Base-by-base conservation (phyloP, 1,139 yeast genomes). In the Candida mesenterica region DNA sequence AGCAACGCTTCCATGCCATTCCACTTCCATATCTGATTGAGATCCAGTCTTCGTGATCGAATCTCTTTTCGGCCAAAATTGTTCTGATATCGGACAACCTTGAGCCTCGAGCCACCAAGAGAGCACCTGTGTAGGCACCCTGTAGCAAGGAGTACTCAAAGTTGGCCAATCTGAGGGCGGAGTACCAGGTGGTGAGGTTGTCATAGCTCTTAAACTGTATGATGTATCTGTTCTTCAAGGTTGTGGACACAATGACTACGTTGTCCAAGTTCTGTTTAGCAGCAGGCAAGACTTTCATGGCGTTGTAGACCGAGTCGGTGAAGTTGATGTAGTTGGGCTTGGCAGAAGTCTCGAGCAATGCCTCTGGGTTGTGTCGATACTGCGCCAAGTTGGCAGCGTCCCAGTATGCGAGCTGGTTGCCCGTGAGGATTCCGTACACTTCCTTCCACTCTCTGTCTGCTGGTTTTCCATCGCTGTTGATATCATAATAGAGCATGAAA, bases 1-100 rank as follows among this genome's bases (percentile, higher is more conserved):
- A 92, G 55, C 96, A 90, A 44, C 95, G 74, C 54, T 84, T 86
- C 97, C 97, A 92, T 1, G 97, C 96, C 95, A 88, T 88, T 24
- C 98, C 98, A 13, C 94, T 78, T 12, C 97, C 97, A 59, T 90
- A 90, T 46, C 97, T 72, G 17, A 92, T 95, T 59, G 90, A 77
- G 25, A 86, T 89, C 97, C 96, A 90, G 53, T 90, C 96, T 58
- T 88, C 96, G 53, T 88, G 95, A 42, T 78, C 80, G 54, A 82
- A 86, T 51, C 92, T 78, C 20, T 92, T 84, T 49, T 87, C 96
- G 1, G 95, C 82, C 41, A 92, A 68, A 27, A 92, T 72, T 7
- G 94, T 84, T 40, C 87, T 75, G 42, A 92, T 89, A 55, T 94
- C 97, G 35, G 92, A 82, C 43, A 92, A 68, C 42, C 86, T 65